These are phyloP conservation scores for Luffa acutangula DNA, from an alignment of 306 rosid species.

Conservation along the genomic window DNA sequence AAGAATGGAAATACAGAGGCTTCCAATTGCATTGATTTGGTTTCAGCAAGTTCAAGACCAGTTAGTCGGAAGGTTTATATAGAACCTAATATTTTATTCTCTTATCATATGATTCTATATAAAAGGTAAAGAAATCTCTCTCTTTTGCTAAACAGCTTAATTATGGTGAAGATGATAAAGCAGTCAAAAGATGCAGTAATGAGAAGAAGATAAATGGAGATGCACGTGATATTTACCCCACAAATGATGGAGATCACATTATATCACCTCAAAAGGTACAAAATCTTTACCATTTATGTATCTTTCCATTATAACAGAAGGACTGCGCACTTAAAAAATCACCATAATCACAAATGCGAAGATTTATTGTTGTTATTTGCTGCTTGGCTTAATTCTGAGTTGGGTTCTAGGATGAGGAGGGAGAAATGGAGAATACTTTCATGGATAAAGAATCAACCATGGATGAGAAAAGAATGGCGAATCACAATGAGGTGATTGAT, in stretches of 20 bases:
- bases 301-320: not conserved
- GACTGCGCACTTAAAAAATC: not conserved
- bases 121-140: not conserved
- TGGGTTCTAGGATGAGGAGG: slow-evolving; percentile 18
- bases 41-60: slow-evolving; percentile 25
- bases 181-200: slow-evolving; percentile 13
- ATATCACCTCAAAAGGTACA: slow-evolving; percentile 22
- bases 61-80: slow-evolving; percentile 41
- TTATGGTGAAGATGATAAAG: slow-evolving; percentile 23
- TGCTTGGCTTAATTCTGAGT: not conserved
- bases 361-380: not conserved
- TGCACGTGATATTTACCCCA: slow-evolving; percentile 4
- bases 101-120: not conserved
- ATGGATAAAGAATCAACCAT: slow-evolving; percentile 5
- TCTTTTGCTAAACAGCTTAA: slow-evolving; percentile 24
- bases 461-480: slow-evolving; percentile 7
- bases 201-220: slow-evolving; percentile 22
- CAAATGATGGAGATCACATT: slow-evolving; percentile 20
- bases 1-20: slow-evolving; percentile 22
- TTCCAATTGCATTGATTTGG: slow-evolving; percentile 2
- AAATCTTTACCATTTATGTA: not conserved
- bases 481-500: slow-evolving; percentile 14
- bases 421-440: slow-evolving; percentile 6
- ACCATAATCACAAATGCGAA: not conserved
- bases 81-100: not conserved